Conservation (phyloP, 176 grass and related monocot species). For the Triticum monococcum region DNA sequence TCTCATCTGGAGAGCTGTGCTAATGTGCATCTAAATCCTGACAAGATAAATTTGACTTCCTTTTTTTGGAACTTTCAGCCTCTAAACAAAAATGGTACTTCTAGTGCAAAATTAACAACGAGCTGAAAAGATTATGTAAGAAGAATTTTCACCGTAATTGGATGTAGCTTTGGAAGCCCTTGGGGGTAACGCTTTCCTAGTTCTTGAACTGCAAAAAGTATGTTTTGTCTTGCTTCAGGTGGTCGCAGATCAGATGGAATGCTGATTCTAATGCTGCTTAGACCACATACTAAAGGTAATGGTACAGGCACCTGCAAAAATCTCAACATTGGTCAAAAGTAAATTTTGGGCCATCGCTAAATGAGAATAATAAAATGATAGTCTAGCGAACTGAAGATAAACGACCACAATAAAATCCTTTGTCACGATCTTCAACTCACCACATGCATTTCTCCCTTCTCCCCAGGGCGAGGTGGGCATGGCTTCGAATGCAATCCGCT, state of each 20-base stretch:
- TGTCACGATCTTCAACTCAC: conserved; percentile 63
- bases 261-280: conserved; percentile 94
- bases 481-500: conserved; percentile 73
- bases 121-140: conserved; percentile 3
- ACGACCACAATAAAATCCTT: conserved; percentile 28
- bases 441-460: conserved; percentile 99
- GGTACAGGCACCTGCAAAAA: conserved; percentile 87
- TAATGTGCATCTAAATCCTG: conserved; percentile 1
- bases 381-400: conserved; percentile 15
- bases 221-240: conserved; percentile 90
- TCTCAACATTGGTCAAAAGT: conserved; percentile 10
- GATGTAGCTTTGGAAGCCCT: conserved; percentile 93
- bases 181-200: conserved; percentile 85
- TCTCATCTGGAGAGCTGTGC: background rate
- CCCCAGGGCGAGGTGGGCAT: conserved; percentile 69
- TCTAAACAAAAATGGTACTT: conserved; percentile 10
- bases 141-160: conserved; percentile 51
- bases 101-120: conserved; percentile 24
- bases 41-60: background rate
- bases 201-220: conserved; percentile 94
- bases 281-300: conserved; percentile 70
- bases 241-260: conserved; percentile 92
- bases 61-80: background rate
- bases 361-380: conserved; percentile 15
- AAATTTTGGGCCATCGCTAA: background rate